Evolutionary conservation across 306 rosid species (phyloP).

Genomic region (Dalbergia cochinchinensis): DNA sequence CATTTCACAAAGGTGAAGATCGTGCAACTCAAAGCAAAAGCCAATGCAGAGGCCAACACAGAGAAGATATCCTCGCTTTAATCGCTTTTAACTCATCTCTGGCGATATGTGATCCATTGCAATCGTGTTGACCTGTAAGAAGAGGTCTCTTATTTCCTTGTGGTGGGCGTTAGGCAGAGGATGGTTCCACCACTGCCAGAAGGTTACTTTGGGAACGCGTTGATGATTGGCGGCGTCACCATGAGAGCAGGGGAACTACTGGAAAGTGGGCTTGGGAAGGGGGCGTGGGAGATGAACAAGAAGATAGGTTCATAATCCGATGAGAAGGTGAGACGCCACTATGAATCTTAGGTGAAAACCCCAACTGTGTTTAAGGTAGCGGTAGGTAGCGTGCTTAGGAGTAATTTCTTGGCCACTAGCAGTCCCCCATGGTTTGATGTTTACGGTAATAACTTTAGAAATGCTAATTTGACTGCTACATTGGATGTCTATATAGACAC

Average conservation of each 20-base stretch:
- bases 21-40: conserved; percentile 49
- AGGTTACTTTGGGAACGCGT: conserved; percentile 49
- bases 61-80: conserved; percentile 58
- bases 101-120: conserved; percentile 47
- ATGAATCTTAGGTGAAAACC: conserved; percentile 1
- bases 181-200: conserved; percentile 37
- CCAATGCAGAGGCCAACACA: conserved; percentile 42
- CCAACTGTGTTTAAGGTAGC: too few relatives aligned
- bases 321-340: neutral
- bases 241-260: conserved; percentile 48
- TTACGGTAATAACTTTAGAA: conserved; percentile 59
- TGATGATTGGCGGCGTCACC: neutral
- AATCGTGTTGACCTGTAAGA: conserved; percentile 7
- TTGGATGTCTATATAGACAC: too few relatives aligned
- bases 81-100: conserved; percentile 51
- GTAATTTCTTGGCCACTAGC: conserved; percentile 15
- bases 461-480: too few relatives aligned
- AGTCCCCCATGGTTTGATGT: conserved; percentile 58
- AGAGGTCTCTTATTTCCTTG: neutral
- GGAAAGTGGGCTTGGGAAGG: conserved; percentile 42
- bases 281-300: conserved; percentile 54
- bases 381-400: too few relatives aligned
- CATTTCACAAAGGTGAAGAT: conserved; percentile 44
- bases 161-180: conserved; percentile 38
- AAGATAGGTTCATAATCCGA: conserved; percentile 36